Percentiles rank a stretch among this genome's conserved stretches.
These are phyloP conservation scores for Leucaena leucocephala DNA, from an alignment of 306 rosid species.

Conservation along the genomic window DNA sequence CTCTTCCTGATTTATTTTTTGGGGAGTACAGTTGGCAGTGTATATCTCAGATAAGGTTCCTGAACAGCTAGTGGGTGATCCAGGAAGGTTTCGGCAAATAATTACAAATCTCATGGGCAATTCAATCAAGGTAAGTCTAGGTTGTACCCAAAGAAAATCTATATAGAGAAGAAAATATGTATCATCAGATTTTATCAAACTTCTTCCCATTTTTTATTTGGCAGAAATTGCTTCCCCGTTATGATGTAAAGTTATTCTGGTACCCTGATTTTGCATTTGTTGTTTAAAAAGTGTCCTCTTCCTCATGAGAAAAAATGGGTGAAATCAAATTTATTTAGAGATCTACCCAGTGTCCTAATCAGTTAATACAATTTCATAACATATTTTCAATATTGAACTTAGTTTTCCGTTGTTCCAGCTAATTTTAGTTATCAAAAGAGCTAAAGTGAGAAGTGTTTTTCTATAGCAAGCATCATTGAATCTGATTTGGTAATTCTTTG, in stretches of 20 bases:
- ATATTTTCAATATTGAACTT: conserved; percentile 9
- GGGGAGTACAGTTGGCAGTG: conserved; percentile 64
- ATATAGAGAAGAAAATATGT: not conserved
- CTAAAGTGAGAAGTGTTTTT: conserved; percentile 1
- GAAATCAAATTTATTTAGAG: not conserved
- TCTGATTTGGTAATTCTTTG: conserved; percentile 41
- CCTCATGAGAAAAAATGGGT: not conserved
- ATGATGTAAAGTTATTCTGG: not conserved
- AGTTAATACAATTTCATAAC: not conserved
- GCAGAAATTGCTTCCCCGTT: not conserved
- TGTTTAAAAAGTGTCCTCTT: conserved; percentile 14
- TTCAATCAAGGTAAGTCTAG: conserved; percentile 67
- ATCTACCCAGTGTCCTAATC: not conserved
- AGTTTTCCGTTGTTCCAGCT: conserved; percentile 5
- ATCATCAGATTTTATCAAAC: conserved; percentile 4
- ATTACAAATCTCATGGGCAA: conserved; percentile 84
- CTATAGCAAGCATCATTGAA: conserved; percentile 10
- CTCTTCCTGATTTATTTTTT: conserved; percentile 41
- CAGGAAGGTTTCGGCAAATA: conserved; percentile 85
- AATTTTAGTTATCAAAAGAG: conserved; percentile 13
- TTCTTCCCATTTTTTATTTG: not conserved
- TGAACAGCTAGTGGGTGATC: conserved; percentile 80
- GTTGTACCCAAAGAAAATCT: not conserved
- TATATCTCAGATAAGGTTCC: conserved; percentile 78
- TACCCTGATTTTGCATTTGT: not conserved